A percentile compares a stretch with the other conserved stretches of the same genome.
Evolutionary conservation across 352 stramenopile genomes (phyloP).

Genomic region (Pythium apleroticum): DNA sequence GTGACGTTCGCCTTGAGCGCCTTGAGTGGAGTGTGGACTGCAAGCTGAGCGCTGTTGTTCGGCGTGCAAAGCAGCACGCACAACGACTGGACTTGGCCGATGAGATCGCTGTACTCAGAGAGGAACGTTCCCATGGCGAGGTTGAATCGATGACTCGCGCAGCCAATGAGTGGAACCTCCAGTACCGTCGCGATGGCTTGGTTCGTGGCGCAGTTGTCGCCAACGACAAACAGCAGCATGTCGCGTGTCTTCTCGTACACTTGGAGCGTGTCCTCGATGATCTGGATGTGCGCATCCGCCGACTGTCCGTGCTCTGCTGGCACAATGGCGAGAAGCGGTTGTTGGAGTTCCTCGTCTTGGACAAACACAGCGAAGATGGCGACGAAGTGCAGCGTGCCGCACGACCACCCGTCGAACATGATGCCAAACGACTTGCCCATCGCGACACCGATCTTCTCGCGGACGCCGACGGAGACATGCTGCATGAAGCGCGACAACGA

Average conservation of each 20-base stretch:
- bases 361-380: background rate
- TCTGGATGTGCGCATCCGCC: slow-evolving; percentile 3
- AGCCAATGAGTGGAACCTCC: background rate
- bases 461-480: background rate
- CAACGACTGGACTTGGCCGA: background rate
- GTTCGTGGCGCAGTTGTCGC: slow-evolving; percentile 10
- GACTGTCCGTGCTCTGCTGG: slow-evolving; percentile 3
- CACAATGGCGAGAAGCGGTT: background rate
- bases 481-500: background rate
- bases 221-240: background rate
- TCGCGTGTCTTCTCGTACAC: background rate
- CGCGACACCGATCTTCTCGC: too few relatives aligned
- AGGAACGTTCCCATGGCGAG: background rate
- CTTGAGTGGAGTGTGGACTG: background rate
- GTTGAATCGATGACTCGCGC: slow-evolving; percentile 8
- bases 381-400: background rate
- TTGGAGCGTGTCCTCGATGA: background rate
- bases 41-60: background rate
- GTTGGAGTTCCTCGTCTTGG: background rate
- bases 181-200: background rate
- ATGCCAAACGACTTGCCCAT: background rate
- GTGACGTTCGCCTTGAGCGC: background rate
- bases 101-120: background rate
- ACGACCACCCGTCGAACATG: background rate
- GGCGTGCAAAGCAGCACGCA: background rate